phyloP scores from a whole-genome alignment of 495 filamentous ascomycete species.

The Opeltia flavorubescens region DNA sequence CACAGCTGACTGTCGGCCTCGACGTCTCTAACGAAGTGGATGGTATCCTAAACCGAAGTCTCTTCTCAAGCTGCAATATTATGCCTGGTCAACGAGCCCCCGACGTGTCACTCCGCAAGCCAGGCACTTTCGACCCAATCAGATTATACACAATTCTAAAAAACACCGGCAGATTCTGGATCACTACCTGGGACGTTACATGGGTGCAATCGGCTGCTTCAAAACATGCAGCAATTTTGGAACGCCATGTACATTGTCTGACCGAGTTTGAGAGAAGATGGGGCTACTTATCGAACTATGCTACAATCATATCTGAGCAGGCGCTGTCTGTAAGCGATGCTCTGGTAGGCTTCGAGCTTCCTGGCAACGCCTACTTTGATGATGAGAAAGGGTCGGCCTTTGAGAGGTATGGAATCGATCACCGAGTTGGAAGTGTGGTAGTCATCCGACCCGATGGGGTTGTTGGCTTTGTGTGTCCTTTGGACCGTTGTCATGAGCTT shows the following conservation, averaged over 20 bases:
- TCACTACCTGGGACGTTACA: constrained; percentile 7
- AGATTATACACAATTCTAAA: constrained; percentile 5
- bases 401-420: constrained; percentile 37
- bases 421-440: constrained; percentile 27
- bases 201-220: neutral
- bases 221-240: neutral
- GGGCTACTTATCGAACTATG: neutral
- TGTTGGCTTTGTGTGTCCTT: constrained; percentile 6
- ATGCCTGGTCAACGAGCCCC: constrained; percentile 8
- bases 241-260: neutral
- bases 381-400: constrained; percentile 44
- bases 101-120: constrained; percentile 8
- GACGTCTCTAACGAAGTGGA: constrained; percentile 4
- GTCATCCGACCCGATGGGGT: constrained; percentile 38
- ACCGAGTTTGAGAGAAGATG: too few species aligned
- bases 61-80: too few species aligned
- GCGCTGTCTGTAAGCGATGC: constrained; percentile 2
- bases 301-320: constrained; percentile 11
- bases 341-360: too few species aligned
- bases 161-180: constrained; percentile 8
- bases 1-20: constrained; percentile 7
- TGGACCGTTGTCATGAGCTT: too few species aligned
- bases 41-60: neutral
- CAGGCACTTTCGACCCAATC: constrained; percentile 4
- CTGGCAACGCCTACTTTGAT: constrained; percentile 34